phyloP scores from a whole-genome alignment of 2,329 filamentous ascomycete genomes.

The Alternaria ventricosa region DNA sequence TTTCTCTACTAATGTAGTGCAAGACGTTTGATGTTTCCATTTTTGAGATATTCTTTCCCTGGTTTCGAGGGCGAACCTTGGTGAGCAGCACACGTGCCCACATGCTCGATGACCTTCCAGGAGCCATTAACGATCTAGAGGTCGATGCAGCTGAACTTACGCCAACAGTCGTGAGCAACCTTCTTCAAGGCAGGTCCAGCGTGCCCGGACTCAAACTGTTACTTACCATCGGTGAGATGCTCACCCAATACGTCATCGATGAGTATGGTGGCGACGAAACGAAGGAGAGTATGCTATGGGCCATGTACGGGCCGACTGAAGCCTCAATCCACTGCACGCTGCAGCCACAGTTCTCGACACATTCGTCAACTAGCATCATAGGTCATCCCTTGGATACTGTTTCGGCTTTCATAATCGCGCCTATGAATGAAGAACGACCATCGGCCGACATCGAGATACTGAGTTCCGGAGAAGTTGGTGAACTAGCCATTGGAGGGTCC shows the following conservation, averaged over 20 bases:
- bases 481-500: conserved; percentile 79
- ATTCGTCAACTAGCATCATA: conserved; percentile 70
- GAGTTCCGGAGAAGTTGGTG: conserved; percentile 72
- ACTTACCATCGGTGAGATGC: conserved; percentile 92
- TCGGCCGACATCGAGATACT: conserved; percentile 59
- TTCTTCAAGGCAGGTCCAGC: conserved; percentile 70
- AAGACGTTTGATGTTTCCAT: conserved; percentile 89
- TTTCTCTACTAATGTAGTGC: not conserved
- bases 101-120: conserved; percentile 78
- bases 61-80: conserved; percentile 75
- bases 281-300: conserved; percentile 74
- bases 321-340: conserved; percentile 89
- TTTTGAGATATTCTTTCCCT: conserved; percentile 92
- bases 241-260: conserved; percentile 75
- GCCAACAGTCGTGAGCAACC: conserved; percentile 81
- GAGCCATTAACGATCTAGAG: conserved; percentile 66
- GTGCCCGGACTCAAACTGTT: conserved; percentile 74
- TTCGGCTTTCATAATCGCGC: conserved; percentile 72
- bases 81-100: conserved; percentile 71
- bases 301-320: conserved; percentile 95
- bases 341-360: conserved; percentile 65
- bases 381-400: conserved; percentile 82
- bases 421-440: conserved; percentile 36
- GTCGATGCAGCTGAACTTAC: conserved; percentile 90
- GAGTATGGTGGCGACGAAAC: conserved; percentile 73